These are phyloP conservation scores for Cadophora malorum DNA, from an alignment of 2,329 filamentous ascomycete genomes.

Conservation along the genomic window DNA sequence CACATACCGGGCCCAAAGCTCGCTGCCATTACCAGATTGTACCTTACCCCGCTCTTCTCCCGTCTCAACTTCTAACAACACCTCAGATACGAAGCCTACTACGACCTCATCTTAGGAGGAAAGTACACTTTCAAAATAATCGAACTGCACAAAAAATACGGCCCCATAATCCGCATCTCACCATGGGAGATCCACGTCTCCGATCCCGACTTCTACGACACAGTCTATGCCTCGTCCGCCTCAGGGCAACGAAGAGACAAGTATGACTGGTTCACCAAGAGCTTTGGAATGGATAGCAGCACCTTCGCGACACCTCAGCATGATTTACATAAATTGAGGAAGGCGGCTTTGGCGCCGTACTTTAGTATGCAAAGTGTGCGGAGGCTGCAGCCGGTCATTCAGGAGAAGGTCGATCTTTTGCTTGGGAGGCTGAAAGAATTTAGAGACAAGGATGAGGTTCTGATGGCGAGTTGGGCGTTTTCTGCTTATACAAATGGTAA, in stretches of 20 bases:
- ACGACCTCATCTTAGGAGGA: constrained; percentile 51
- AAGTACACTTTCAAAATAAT: constrained; percentile 53
- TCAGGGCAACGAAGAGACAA: constrained; percentile 4
- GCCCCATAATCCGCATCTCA: constrained; percentile 47
- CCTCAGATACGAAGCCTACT: constrained; percentile 44
- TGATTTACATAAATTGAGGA: constrained; percentile 27
- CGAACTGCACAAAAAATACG: constrained; percentile 51
- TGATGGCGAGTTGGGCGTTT: constrained; percentile 24
- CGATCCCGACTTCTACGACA: constrained; percentile 49
- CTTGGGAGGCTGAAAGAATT: constrained; percentile 22
- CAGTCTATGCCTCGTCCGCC: constrained; percentile 46
- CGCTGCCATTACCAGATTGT: constrained; percentile 43
- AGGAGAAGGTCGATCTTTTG: constrained; percentile 15
- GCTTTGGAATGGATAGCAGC: constrained; percentile 5
- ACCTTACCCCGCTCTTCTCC: not conserved
- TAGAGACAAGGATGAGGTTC: constrained; percentile 14
- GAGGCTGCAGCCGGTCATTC: constrained; percentile 29
- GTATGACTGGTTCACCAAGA: constrained; percentile 14
- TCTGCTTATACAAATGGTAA: constrained; percentile 28
- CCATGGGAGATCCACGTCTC: constrained; percentile 51
- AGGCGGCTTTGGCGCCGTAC: constrained; percentile 30
- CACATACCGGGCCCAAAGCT: constrained; percentile 45
- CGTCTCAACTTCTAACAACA: not conserved
- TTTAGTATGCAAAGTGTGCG: constrained; percentile 29
- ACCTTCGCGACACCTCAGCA: constrained; percentile 29